These are phyloP conservation scores for Rhododendron griersonianum DNA, from an alignment of 148 eudicot genomes.

Conservation along the genomic window DNA sequence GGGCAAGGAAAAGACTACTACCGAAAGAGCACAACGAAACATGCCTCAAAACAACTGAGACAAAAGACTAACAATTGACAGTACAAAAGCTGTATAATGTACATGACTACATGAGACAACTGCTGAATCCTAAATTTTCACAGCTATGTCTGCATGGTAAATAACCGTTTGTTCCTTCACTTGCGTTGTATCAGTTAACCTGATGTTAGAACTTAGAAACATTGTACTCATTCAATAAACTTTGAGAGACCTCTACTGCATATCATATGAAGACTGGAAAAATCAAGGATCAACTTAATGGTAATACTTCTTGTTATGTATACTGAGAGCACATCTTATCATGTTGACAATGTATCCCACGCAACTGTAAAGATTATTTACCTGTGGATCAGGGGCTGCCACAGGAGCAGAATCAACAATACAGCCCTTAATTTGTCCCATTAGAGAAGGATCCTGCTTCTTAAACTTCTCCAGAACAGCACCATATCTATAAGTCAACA, in stretches of 20 bases:
- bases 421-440: conserved; percentile 75
- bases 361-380: conserved; percentile 15
- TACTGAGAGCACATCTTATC: neutral
- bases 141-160: neutral
- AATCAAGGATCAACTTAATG: neutral
- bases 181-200: neutral
- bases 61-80: neutral
- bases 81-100: neutral
- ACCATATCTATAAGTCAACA: conserved; percentile 58
- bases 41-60: neutral
- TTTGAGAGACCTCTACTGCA: neutral
- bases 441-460: conserved; percentile 52
- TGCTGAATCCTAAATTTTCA: neutral
- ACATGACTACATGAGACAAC: neutral
- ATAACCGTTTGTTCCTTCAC: neutral
- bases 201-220: neutral
- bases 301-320: no score
- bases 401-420: conserved; percentile 97
- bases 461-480: conserved; percentile 78
- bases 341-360: neutral
- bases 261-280: neutral
- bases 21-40: neutral
- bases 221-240: neutral
- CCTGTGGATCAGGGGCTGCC: conserved; percentile 95
- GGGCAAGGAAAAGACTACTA: neutral